Percentiles rank a stretch among this genome's conserved stretches.
Conservation (phyloP, 129 eudicot species). For the Tanacetum coccineum region DNA sequence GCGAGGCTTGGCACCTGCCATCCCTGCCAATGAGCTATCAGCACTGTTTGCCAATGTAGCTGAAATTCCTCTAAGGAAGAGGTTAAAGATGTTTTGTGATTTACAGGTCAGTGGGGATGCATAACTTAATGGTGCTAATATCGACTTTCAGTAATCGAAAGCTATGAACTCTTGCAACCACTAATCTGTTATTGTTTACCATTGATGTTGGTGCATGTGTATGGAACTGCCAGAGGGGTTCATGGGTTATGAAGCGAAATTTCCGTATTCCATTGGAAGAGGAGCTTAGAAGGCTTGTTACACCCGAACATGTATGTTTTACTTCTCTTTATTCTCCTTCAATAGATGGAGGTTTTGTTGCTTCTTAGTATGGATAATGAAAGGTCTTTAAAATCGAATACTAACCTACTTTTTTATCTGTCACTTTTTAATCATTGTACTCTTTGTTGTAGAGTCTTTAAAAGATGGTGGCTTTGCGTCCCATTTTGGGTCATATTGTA, state of each 20-base stretch:
- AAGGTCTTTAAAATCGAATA: too few relatives aligned
- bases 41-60: slow-evolving; percentile 68
- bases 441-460: too few relatives aligned
- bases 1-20: slow-evolving; percentile 73
- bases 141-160: not conserved
- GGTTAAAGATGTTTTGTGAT: slow-evolving; percentile 75
- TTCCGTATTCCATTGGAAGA: slow-evolving; percentile 87
- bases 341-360: not conserved
- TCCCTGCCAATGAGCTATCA: slow-evolving; percentile 75
- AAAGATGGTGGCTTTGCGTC: too few relatives aligned
- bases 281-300: slow-evolving; percentile 83
- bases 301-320: slow-evolving; percentile 84
- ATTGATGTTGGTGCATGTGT: slow-evolving; percentile 21
- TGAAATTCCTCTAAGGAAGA: slow-evolving; percentile 69
- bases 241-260: slow-evolving; percentile 81
- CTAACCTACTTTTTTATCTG: too few relatives aligned
- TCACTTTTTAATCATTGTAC: too few relatives aligned
- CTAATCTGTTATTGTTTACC: not conserved
- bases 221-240: slow-evolving; percentile 53
- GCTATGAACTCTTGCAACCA: slow-evolving; percentile 13
- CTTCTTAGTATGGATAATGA: not conserved
- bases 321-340: not conserved
- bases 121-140: not conserved
- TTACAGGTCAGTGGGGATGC: slow-evolving; percentile 55
- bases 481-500: too few relatives aligned